Evolutionary conservation across 164 flowering plant genomes (phyloP).

Genomic region (Aristolochia fimbriata): DNA sequence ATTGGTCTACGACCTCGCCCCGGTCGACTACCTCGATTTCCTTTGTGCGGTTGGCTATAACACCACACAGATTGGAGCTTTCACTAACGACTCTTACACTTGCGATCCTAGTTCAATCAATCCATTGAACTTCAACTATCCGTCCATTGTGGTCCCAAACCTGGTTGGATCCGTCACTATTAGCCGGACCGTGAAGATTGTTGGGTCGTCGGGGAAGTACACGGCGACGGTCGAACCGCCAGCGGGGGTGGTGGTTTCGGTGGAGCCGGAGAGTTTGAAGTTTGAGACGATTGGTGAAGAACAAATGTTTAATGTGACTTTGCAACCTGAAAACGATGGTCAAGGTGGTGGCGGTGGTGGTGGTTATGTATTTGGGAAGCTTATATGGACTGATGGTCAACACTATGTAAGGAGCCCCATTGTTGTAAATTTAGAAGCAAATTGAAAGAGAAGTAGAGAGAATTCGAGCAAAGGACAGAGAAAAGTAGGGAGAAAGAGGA

Average conservation of each 20-base stretch:
- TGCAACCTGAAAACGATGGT: too few relatives aligned
- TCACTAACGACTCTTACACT: not conserved
- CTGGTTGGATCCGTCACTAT: not conserved
- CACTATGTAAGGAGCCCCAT: constrained; percentile 4
- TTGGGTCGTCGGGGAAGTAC: constrained; percentile 3
- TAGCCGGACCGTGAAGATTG: constrained; percentile 1
- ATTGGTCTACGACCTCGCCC: constrained; percentile 5
- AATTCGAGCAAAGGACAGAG: too few relatives aligned
- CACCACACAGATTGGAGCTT: not conserved
- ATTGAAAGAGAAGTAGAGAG: too few relatives aligned
- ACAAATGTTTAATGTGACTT: not conserved
- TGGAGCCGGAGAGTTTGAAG: not conserved
- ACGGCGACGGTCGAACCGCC: not conserved
- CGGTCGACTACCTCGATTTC: constrained; percentile 3
- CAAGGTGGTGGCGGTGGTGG: not conserved
- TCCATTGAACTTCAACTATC: constrained; percentile 1
- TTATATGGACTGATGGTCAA: constrained; percentile 2
- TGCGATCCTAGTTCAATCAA: not conserved
- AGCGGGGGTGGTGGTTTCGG: not conserved
- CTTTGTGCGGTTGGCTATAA: constrained; percentile 2
- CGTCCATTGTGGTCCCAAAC: not conserved
- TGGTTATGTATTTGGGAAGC: not conserved
- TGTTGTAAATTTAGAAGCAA: not conserved
- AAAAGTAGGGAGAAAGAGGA: too few relatives aligned
- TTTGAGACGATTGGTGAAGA: not conserved